phyloP scores from a whole-genome alignment of 441 rosid genomes.

The Eruca vesicaria region DNA sequence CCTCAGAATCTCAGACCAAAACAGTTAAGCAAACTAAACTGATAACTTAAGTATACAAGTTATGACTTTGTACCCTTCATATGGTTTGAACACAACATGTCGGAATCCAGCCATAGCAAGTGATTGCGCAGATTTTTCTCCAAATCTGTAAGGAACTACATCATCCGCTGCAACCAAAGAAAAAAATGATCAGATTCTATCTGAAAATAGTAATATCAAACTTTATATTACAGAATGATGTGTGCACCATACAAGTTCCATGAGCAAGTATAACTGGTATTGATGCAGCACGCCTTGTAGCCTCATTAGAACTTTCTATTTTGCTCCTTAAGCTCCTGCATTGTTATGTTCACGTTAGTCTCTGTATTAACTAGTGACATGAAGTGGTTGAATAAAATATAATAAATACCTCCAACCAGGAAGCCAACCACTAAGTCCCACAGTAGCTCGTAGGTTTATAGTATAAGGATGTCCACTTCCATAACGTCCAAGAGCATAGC shows the following conservation, averaged over 20 bases:
- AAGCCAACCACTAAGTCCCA: slow-evolving; percentile 63
- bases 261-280: slow-evolving; percentile 50
- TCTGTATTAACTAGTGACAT: slow-evolving; percentile 21
- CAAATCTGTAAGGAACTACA: slow-evolving; percentile 55
- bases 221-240: background rate
- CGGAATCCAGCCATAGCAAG: slow-evolving; percentile 50
- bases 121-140: slow-evolving; percentile 57
- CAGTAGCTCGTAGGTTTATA: slow-evolving; percentile 45
- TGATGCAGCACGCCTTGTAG: slow-evolving; percentile 49
- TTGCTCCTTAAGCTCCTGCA: slow-evolving; percentile 47
- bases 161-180: slow-evolving; percentile 50
- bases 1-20: background rate
- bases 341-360: background rate
- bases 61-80: slow-evolving; percentile 12
- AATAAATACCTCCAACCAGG: slow-evolving; percentile 47
- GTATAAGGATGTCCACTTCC: slow-evolving; percentile 46
- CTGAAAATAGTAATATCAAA: background rate
- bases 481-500: slow-evolving; percentile 48
- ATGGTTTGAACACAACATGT: slow-evolving; percentile 18
- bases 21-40: background rate
- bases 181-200: background rate
- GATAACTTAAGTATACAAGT: background rate
- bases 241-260: slow-evolving; percentile 41
- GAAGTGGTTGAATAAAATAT: background rate
- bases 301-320: slow-evolving; percentile 47